Conservation (phyloP, 495 filamentous ascomycete species). For the Aspergillus taichungensis region DNA sequence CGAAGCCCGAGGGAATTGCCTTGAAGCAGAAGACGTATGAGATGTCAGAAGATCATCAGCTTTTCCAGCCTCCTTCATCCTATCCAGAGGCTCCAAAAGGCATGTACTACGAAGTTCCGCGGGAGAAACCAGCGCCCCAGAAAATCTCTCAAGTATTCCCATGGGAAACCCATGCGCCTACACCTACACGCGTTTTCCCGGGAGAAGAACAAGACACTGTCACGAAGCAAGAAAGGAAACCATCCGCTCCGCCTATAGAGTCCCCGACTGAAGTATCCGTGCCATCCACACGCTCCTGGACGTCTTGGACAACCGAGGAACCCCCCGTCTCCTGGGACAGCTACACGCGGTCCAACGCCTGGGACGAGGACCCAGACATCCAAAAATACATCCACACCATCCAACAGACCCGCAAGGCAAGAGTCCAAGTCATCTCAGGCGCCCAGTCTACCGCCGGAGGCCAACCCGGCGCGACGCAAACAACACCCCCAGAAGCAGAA, state of each 20-base stretch:
- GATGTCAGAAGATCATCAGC: constrained; percentile 61
- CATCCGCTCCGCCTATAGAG: constrained; percentile 12
- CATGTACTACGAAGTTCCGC: constrained; percentile 76
- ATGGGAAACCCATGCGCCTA: constrained; percentile 63
- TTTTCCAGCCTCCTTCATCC: constrained; percentile 63
- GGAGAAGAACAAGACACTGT: constrained; percentile 33
- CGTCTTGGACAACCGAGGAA: constrained; percentile 37
- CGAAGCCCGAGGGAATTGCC: constrained; percentile 69
- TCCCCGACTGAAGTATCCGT: constrained; percentile 22
- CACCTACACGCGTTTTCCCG: constrained; percentile 64
- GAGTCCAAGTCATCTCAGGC: constrained; percentile 46
- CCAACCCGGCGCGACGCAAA: background rate
- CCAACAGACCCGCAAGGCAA: constrained; percentile 52
- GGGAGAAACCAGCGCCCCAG: constrained; percentile 45
- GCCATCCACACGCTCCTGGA: constrained; percentile 12
- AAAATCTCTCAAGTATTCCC: constrained; percentile 67
- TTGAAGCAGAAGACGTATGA: constrained; percentile 63
- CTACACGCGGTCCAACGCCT: constrained; percentile 68
- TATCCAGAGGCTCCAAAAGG: constrained; percentile 77
- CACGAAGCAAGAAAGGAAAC: constrained; percentile 1
- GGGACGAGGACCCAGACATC: constrained; percentile 81
- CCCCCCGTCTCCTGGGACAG: constrained; percentile 50
- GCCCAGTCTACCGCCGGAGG: constrained; percentile 3
- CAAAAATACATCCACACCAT: constrained; percentile 67
- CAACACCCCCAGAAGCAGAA: constrained; percentile 4